Evolutionary conservation across 177 flowering plant species (phyloP).

Genomic region (Tripterygium wilfordii): DNA sequence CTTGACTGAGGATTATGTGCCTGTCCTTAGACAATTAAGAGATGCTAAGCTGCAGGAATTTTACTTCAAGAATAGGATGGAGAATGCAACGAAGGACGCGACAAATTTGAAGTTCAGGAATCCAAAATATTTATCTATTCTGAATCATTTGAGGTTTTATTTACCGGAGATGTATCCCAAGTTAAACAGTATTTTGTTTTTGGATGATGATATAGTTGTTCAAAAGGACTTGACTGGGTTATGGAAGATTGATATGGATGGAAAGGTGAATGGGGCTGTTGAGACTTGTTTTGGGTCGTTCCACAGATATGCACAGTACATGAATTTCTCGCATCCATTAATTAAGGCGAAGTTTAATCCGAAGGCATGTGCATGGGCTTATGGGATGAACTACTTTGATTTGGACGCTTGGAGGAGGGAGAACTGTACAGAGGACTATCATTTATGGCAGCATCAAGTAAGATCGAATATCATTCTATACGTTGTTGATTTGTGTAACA

Average conservation of each 20-base stretch:
- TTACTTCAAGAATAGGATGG: conserved; percentile 29
- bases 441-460: conserved; percentile 44
- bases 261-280: conserved; percentile 54
- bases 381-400: conserved; percentile 43
- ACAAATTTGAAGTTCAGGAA: conserved; percentile 36
- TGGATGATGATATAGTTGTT: conserved; percentile 57
- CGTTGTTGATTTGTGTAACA: background rate
- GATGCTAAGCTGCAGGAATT: conserved; percentile 32
- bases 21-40: conserved; percentile 33
- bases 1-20: conserved; percentile 35
- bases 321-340: conserved; percentile 42
- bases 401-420: conserved; percentile 43
- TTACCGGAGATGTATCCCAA: conserved; percentile 49
- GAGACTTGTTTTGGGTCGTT: conserved; percentile 51
- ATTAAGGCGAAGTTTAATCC: conserved; percentile 38
- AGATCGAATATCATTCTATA: conserved; percentile 2
- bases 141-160: conserved; percentile 46
- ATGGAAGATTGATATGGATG: conserved; percentile 52
- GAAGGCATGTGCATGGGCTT: conserved; percentile 42
- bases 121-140: conserved; percentile 38
- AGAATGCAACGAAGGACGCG: conserved; percentile 33
- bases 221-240: conserved; percentile 47
- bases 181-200: conserved; percentile 38
- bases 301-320: conserved; percentile 43
- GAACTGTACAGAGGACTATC: conserved; percentile 39